Conservation (phyloP, 2,329 filamentous ascomycete genomes). For the Botrytis cinerea region DNA sequence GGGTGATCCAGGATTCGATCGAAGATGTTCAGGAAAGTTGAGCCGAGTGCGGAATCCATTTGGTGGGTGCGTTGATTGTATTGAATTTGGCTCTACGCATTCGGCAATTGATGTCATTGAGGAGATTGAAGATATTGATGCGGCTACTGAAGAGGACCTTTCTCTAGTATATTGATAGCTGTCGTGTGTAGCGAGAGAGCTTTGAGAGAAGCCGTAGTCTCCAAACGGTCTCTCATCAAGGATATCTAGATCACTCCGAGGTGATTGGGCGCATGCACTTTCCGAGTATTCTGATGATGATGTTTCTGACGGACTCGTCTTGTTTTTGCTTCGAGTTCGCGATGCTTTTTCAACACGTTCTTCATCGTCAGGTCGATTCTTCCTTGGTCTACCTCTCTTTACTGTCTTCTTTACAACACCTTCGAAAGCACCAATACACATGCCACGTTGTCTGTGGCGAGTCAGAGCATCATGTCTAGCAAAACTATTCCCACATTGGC, state of each 20-base stretch:
- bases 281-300: slow-evolving; percentile 60
- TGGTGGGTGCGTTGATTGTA: slow-evolving; percentile 37
- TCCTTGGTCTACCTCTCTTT: slow-evolving; percentile 66
- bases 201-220: slow-evolving; percentile 43
- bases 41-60: slow-evolving; percentile 35
- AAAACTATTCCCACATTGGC: slow-evolving; percentile 91
- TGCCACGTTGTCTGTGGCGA: slow-evolving; percentile 88
- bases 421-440: slow-evolving; percentile 94
- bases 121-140: slow-evolving; percentile 18
- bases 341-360: slow-evolving; percentile 59
- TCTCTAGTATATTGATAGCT: slow-evolving; percentile 43
- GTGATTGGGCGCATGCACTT: slow-evolving; percentile 57
- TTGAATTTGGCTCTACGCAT: slow-evolving; percentile 40
- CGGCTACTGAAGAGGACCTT: slow-evolving; percentile 30
- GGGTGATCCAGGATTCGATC: slow-evolving; percentile 49
- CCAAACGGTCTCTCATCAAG: slow-evolving; percentile 44
- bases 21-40: slow-evolving; percentile 32
- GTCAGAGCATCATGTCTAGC: slow-evolving; percentile 94
- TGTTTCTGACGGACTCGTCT: slow-evolving; percentile 44
- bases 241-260: slow-evolving; percentile 49
- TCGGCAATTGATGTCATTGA: slow-evolving; percentile 27
- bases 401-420: slow-evolving; percentile 68
- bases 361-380: slow-evolving; percentile 56
- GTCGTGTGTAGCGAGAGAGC: slow-evolving; percentile 43
- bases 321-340: slow-evolving; percentile 57